Conservation (phyloP, 2,329 filamentous ascomycete species). For the Neonectria faginata region DNA sequence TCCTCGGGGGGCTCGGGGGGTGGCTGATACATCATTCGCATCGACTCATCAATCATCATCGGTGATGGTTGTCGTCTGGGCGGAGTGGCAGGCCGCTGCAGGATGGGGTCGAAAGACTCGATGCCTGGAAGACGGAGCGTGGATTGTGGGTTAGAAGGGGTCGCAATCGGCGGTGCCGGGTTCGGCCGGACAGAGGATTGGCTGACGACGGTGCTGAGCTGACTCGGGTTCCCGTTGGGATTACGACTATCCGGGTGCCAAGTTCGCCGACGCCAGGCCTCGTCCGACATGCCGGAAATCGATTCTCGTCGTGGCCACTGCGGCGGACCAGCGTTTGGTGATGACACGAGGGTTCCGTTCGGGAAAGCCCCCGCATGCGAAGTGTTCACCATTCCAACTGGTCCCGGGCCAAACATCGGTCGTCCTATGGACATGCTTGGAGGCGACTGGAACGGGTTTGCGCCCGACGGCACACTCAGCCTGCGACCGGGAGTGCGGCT, state of each 20-base stretch:
- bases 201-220: conserved; percentile 80
- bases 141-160: conserved; percentile 64
- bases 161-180: conserved; percentile 63
- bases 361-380: conserved; percentile 67
- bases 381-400: conserved; percentile 58
- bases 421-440: conserved; percentile 68
- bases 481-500: conserved; percentile 77
- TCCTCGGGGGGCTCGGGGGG: conserved; percentile 56
- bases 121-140: conserved; percentile 84
- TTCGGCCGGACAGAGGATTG: conserved; percentile 70
- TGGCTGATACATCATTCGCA: conserved; percentile 48
- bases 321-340: conserved; percentile 73
- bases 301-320: conserved; percentile 76
- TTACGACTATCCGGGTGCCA: conserved; percentile 87
- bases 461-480: conserved; percentile 83
- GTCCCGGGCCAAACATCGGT: conserved; percentile 64
- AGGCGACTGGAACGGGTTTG: conserved; percentile 78
- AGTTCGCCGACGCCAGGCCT: conserved; percentile 84
- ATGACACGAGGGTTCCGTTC: conserved; percentile 70
- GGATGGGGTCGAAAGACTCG: conserved; percentile 87
- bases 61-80: conserved; percentile 76
- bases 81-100: conserved; percentile 71
- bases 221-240: conserved; percentile 74
- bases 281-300: conserved; percentile 70
- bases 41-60: conserved; percentile 77